phyloP scores from a whole-genome alignment of 2,329 filamentous ascomycete species.

The Sclerotinia minor region DNA sequence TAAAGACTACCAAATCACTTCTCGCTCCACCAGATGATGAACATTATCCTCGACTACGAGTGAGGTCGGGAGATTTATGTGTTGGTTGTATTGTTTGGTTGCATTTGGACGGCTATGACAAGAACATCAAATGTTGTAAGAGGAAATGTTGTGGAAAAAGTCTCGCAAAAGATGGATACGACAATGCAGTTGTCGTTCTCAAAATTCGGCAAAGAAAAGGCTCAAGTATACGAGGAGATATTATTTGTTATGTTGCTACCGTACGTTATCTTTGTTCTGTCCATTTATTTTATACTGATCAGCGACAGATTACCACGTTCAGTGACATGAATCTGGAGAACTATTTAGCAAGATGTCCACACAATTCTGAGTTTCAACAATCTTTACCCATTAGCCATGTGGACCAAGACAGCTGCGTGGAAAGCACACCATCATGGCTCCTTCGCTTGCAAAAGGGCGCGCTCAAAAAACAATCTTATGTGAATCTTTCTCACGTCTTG shows the following conservation, averaged over 20 bases:
- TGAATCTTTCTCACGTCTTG: slow-evolving; percentile 29
- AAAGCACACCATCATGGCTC: slow-evolving; percentile 19
- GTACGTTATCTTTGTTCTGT: slow-evolving; percentile 16
- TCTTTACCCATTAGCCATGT: slow-evolving; percentile 28
- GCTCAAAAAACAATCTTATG: slow-evolving; percentile 31
- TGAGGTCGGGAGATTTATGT: slow-evolving; percentile 28
- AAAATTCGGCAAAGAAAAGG: slow-evolving; percentile 27
- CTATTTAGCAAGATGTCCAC: slow-evolving; percentile 23
- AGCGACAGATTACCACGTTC: slow-evolving; percentile 29
- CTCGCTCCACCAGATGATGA: slow-evolving; percentile 17
- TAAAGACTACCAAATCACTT: neutral
- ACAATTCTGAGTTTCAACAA: slow-evolving; percentile 11
- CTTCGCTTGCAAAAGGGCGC: slow-evolving; percentile 28
- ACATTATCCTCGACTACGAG: slow-evolving; percentile 13
- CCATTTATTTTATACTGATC: neutral
- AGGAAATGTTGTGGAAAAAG: slow-evolving; percentile 19
- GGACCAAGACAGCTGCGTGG: slow-evolving; percentile 3
- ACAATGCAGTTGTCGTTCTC: slow-evolving; percentile 29
- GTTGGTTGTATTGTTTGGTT: slow-evolving; percentile 33
- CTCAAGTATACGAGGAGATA: slow-evolving; percentile 27
- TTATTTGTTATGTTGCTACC: slow-evolving; percentile 30
- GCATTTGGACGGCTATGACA: slow-evolving; percentile 12
- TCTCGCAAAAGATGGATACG: slow-evolving; percentile 30
- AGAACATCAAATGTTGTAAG: slow-evolving; percentile 27
- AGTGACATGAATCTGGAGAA: slow-evolving; percentile 22